phyloP scores from a whole-genome alignment of 2,329 filamentous ascomycete genomes.

The Xylariaceae sp. region DNA sequence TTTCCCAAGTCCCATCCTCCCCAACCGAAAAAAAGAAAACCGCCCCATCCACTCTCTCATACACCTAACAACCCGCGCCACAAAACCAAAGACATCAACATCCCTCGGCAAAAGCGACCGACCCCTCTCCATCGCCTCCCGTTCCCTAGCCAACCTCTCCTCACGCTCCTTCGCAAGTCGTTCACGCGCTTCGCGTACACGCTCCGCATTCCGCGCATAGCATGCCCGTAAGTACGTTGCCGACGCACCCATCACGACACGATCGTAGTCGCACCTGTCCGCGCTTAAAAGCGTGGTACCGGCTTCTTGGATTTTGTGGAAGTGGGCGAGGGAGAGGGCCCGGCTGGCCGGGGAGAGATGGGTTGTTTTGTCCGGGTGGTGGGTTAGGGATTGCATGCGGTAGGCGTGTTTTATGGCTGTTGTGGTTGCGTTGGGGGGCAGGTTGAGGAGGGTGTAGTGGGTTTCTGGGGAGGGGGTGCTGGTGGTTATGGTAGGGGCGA shows the following conservation, averaged over 20 bases:
- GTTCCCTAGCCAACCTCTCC: neutral
- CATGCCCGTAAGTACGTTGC: neutral
- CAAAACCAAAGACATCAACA: no score
- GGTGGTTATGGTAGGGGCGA: no score
- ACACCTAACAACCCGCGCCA: no score
- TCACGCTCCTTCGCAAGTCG: neutral
- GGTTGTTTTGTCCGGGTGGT: conserved; percentile 6
- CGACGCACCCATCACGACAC: neutral
- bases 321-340: neutral
- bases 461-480: neutral
- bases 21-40: no score
- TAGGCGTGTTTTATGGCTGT: conserved; percentile 2
- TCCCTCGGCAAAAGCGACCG: no score
- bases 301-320: neutral
- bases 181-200: neutral
- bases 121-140: no score
- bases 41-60: no score
- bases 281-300: neutral
- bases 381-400: neutral
- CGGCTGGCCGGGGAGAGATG: neutral
- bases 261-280: neutral
- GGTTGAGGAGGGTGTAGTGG: neutral
- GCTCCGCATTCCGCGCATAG: neutral
- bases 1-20: no score
- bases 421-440: neutral